Conservation (phyloP, 1,284 basidiomycete species). For the Neonothopanus nambi region DNA sequence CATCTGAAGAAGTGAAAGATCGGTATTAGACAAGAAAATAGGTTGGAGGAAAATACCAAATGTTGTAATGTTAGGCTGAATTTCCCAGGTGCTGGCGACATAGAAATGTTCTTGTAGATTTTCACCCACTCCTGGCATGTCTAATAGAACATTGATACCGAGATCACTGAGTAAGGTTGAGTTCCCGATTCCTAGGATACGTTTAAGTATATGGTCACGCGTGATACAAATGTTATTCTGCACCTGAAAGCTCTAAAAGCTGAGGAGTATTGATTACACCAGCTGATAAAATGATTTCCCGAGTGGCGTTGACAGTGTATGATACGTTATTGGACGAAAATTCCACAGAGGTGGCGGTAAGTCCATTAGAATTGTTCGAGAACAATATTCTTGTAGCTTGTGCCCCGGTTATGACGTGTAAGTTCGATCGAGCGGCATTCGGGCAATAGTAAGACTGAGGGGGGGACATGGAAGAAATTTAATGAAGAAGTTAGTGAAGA, state of each 20-base stretch:
- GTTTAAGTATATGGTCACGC: not conserved
- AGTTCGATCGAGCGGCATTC: constrained; percentile 6
- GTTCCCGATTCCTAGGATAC: constrained; percentile 25
- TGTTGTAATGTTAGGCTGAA: constrained; percentile 5
- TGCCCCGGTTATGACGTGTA: constrained; percentile 15
- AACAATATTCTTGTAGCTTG: not conserved
- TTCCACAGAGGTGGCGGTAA: constrained; percentile 13
- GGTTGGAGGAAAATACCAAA: not conserved
- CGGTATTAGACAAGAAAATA: not conserved
- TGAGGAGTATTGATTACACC: constrained; percentile 26
- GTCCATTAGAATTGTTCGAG: not conserved
- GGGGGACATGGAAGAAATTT: constrained; percentile 1
- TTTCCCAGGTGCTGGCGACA: constrained; percentile 9
- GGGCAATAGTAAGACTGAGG: constrained; percentile 7
- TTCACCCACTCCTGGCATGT: constrained; percentile 30
- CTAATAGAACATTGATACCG: constrained; percentile 25
- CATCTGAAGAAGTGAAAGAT: not conserved
- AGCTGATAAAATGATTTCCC: constrained; percentile 27
- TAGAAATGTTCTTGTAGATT: constrained; percentile 31
- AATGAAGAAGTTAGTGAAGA: not conserved
- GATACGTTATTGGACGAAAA: constrained; percentile 7
- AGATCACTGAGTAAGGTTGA: constrained; percentile 24
- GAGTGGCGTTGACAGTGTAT: constrained; percentile 14
- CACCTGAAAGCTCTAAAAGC: constrained; percentile 32
- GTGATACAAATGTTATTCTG: not conserved